Base-by-base conservation (phyloP, 2,329 filamentous ascomycete species). In the Penicillium olsonii region DNA sequence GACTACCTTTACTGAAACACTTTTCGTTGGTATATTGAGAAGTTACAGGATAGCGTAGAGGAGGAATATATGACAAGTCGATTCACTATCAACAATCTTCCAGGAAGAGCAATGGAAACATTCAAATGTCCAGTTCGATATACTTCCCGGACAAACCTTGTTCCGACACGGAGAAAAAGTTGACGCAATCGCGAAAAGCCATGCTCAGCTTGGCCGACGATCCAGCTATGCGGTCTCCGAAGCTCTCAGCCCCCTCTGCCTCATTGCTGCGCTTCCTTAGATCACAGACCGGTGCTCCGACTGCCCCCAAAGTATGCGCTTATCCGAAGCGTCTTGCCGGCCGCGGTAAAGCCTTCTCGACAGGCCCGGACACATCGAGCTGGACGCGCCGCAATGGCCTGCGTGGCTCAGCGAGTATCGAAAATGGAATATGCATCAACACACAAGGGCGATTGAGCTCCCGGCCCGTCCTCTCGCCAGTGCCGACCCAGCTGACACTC, bases 261-360 rank as follows among this genome's bases (percentile, higher is more conserved):
- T 71, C 70, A 37, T 80, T 92, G 17, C 77, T 94, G 55, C 84
- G 84, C 59, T 92, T 89, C 68, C 78, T 94, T 55, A 84, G 84
- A 58, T 82, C 78, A 45, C 88, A 92, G 68, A 84, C 87, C 56
- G 80, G 87, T 60, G 76, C 80, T 68, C 74, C 66, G 46, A 66
- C 73, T 45, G 76, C 73, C 38, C 42, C 60, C 35, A 60, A 64
- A 50, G 41, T 58, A 58, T 64, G 63, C 42, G 55, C 54, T 42
- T 54, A 50, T 48, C 45, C 53, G 45, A 43, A 56, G 49, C 19
- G 40, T 34, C 38, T 52, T 48, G 44, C 48, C 41, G 50, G 42
- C 39, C 45, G 41, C 45, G 53, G 45, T 56, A 53, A 50, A 53
- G 42, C 19, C 31, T 50, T 48, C 41, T 56, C 52, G 42, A 51